phyloP scores from a whole-genome alignment of 2,329 filamentous ascomycete genomes.

The Beauveria sp. region DNA sequence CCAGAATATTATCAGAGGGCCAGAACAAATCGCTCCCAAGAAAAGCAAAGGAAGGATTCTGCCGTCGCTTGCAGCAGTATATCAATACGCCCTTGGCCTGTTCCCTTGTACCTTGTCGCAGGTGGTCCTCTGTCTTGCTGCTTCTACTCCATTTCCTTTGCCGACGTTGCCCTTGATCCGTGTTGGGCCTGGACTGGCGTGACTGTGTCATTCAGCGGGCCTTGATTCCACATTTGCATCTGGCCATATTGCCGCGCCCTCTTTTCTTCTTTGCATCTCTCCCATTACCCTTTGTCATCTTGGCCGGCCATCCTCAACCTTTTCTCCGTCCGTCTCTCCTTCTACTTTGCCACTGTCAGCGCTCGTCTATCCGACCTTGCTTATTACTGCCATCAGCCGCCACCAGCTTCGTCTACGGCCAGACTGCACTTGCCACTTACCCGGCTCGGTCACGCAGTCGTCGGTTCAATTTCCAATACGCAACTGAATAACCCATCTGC shows the following conservation, averaged over 20 bases:
- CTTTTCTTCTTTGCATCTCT: background rate
- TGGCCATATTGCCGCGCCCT: background rate
- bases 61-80: background rate
- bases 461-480: background rate
- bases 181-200: slow-evolving; percentile 7
- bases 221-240: slow-evolving; percentile 5
- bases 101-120: slow-evolving; percentile 5
- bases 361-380: background rate
- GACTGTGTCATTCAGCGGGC: slow-evolving; percentile 8
- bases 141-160: background rate
- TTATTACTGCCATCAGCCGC: background rate
- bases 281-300: background rate
- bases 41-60: too few species aligned
- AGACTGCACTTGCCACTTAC: background rate
- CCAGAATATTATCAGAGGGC: background rate
- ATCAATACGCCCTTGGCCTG: background rate
- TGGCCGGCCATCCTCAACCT: background rate
- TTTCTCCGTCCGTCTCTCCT: background rate
- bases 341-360: background rate
- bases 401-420: background rate
- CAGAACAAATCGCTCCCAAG: background rate
- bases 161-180: background rate
- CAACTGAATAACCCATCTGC: background rate
- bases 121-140: background rate
- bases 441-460: background rate